Percentiles rank a stretch among this genome's conserved stretches.
phyloP scores from a whole-genome alignment of 1,139 yeast genomes.

The Yamadazyma dushanensis region DNA sequence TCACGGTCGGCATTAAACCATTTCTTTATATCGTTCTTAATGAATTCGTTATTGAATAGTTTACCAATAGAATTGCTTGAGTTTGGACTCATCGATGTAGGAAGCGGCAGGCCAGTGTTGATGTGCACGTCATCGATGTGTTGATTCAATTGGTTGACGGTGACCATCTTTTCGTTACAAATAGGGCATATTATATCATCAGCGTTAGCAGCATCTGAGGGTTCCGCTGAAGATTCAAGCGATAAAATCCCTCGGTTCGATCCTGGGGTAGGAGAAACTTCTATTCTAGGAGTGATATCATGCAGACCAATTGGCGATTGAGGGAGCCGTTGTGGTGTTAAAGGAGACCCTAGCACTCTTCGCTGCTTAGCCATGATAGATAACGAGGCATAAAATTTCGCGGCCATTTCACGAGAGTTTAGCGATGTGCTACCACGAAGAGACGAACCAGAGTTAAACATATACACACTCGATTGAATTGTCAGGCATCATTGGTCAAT shows the following conservation, averaged over 20 bases:
- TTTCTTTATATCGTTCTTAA: constrained; percentile 21
- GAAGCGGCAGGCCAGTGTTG: constrained; percentile 11
- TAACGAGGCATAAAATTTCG: background rate
- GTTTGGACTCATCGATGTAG: constrained; percentile 1
- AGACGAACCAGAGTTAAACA: no score
- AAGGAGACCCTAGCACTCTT: constrained; percentile 9
- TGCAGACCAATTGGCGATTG: background rate
- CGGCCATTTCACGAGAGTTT: background rate
- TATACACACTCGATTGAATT: no score
- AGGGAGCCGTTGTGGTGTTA: constrained; percentile 2
- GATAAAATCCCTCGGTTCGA: background rate
- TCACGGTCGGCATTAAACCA: constrained; percentile 19
- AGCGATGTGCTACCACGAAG: no score
- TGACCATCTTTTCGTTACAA: constrained; percentile 61
- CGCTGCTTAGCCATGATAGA: constrained; percentile 2
- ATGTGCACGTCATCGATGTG: constrained; percentile 73
- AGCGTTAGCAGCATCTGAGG: background rate
- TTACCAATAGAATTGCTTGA: constrained; percentile 11
- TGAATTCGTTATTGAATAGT: constrained; percentile 20
- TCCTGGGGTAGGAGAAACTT: background rate
- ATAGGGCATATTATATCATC: constrained; percentile 56
- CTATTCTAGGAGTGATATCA: background rate
- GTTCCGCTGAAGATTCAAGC: background rate
- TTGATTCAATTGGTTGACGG: constrained; percentile 57
- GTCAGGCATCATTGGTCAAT: no score